Percentiles rank a stretch among this genome's conserved stretches.
Conservation (phyloP, 2,329 filamentous ascomycete genomes). For the Diaporthe amygdali region DNA sequence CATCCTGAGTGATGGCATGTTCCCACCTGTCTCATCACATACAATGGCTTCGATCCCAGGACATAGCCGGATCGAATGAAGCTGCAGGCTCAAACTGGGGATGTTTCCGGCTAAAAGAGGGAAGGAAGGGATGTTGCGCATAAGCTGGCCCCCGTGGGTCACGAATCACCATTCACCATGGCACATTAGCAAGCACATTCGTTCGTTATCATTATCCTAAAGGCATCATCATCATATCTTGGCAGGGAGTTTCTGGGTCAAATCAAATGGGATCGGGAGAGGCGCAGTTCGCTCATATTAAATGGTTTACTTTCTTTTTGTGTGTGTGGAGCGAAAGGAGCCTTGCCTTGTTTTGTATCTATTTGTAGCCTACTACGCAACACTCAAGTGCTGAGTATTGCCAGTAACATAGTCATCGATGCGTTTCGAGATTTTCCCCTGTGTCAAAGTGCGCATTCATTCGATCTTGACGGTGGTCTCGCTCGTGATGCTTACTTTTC, state of each 20-base stretch:
- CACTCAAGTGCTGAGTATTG: conserved; percentile 22
- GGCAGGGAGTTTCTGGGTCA: not conserved
- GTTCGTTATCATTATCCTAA: not conserved
- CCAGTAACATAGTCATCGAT: not conserved
- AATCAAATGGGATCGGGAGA: not conserved
- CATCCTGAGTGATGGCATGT: not conserved
- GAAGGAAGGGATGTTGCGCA: not conserved
- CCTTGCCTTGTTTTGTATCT: conserved; percentile 1
- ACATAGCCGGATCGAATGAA: too few relatives aligned
- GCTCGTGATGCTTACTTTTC: not conserved
- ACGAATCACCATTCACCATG: not conserved
- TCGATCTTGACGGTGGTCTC: not conserved
- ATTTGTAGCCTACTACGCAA: not conserved
- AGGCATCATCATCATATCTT: not conserved
- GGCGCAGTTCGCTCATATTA: not conserved
- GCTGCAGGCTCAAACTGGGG: not conserved
- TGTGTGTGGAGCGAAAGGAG: not conserved
- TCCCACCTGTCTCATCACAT: not conserved
- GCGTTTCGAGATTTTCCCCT: not conserved
- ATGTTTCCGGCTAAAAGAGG: not conserved
- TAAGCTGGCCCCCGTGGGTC: not conserved
- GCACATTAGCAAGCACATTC: not conserved
- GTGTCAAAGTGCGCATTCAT: not conserved
- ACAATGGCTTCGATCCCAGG: not conserved
- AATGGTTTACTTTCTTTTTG: not conserved